A percentile compares a stretch with the other conserved stretches of the same genome.
Evolutionary conservation across 768 basidiomycete genomes (phyloP).

Genomic region (Podaxis sp.): DNA sequence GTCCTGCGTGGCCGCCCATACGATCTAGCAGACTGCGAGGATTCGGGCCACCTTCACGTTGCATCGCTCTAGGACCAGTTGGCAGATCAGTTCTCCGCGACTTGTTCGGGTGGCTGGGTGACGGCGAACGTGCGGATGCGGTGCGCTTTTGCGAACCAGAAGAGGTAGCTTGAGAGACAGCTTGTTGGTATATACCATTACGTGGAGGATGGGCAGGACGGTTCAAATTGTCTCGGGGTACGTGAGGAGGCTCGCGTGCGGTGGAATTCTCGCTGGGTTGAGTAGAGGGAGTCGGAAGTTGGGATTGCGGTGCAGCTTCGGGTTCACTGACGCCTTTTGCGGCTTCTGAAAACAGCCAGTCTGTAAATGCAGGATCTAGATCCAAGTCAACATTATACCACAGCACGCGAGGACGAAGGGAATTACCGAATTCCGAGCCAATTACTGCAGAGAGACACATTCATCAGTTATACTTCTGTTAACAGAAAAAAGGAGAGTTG

Average conservation of each 20-base stretch:
- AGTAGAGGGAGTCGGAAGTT: slow-evolving; percentile 26
- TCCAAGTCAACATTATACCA: slow-evolving; percentile 13
- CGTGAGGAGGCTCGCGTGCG: slow-evolving; percentile 26
- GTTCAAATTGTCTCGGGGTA: slow-evolving; percentile 37
- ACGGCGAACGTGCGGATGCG: slow-evolving; percentile 66
- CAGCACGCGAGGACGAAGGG: neutral
- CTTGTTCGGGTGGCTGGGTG: slow-evolving; percentile 66
- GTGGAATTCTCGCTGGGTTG: slow-evolving; percentile 2
- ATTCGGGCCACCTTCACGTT: slow-evolving; percentile 38
- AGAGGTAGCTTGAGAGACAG: slow-evolving; percentile 57
- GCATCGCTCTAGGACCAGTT: slow-evolving; percentile 85
- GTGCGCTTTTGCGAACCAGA: slow-evolving; percentile 60
- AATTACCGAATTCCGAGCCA: slow-evolving; percentile 62
- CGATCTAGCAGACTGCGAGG: slow-evolving; percentile 77
- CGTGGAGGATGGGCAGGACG: slow-evolving; percentile 49
- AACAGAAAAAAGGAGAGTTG: neutral
- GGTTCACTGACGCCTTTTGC: slow-evolving; percentile 63
- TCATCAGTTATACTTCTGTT: slow-evolving; percentile 11
- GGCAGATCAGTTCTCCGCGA: slow-evolving; percentile 74
- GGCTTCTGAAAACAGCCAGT: slow-evolving; percentile 85
- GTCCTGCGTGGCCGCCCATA: slow-evolving; percentile 58
- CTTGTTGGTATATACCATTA: slow-evolving; percentile 68
- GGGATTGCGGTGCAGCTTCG: slow-evolving; percentile 37
- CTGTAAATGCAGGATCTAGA: slow-evolving; percentile 78
- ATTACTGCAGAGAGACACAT: slow-evolving; percentile 16